A percentile compares a stretch with the other conserved stretches of the same genome.
These are phyloP conservation scores for Syncephalis fuscata DNA, from an alignment of 371 early-diverging fungal genomes.

Conservation along the genomic window DNA sequence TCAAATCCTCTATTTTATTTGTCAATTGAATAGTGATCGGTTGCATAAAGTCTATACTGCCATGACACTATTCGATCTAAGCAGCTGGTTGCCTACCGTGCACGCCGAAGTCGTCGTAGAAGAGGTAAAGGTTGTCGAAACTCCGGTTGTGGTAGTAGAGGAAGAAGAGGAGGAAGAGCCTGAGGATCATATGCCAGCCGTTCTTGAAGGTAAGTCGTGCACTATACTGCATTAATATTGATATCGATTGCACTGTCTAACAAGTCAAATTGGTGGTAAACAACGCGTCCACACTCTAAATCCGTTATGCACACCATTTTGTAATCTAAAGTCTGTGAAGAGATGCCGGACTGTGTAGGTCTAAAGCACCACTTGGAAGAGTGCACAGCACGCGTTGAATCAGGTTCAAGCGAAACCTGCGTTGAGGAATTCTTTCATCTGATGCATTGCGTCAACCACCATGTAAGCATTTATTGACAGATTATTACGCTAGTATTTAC, in stretches of 20 bases:
- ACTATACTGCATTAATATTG: not conserved
- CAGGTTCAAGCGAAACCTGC: constrained; percentile 20
- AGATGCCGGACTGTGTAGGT: constrained; percentile 15
- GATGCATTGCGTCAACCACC: constrained; percentile 21
- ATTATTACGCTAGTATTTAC: too few species aligned
- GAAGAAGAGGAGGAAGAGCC: constrained; percentile 6
- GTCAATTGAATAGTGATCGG: too few species aligned
- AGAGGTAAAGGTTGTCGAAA: not conserved
- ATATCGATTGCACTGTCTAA: not conserved
- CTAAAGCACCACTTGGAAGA: constrained; percentile 23
- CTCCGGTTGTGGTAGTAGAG: not conserved
- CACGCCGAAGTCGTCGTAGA: constrained; percentile 1
- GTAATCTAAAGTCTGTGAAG: constrained; percentile 14
- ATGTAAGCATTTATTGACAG: constrained; percentile 11
- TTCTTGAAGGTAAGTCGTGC: constrained; percentile 2
- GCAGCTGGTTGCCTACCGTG: constrained; percentile 6
- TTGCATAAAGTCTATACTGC: too few species aligned
- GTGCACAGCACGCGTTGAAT: constrained; percentile 20
- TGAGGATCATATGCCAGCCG: constrained; percentile 2
- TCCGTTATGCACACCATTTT: not conserved
- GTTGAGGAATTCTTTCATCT: constrained; percentile 22
- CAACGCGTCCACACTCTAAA: not conserved
- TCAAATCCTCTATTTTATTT: too few species aligned
- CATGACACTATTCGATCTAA: too few species aligned
- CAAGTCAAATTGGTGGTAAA: not conserved